These are phyloP conservation scores for Berberis vulgaris DNA, from an alignment of 164 flowering plant genomes.

Conservation along the genomic window DNA sequence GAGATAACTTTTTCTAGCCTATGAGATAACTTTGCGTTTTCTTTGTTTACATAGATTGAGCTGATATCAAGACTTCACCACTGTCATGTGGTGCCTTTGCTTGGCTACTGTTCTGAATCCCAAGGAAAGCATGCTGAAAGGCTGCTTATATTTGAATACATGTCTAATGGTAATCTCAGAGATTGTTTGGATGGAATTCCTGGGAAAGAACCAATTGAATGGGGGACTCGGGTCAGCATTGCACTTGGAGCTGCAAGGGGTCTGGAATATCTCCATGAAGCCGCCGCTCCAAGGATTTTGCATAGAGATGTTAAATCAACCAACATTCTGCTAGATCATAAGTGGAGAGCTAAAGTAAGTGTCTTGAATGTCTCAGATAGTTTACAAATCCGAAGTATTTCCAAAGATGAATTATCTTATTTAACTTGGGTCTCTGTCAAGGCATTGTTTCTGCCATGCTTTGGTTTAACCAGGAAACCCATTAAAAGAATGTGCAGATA, in stretches of 20 bases:
- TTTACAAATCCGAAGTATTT: background rate
- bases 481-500: too few species aligned
- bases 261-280: slow-evolving; percentile 95
- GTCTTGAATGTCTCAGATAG: background rate
- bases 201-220: slow-evolving; percentile 47
- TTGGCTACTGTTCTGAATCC: slow-evolving; percentile 83
- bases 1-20: background rate
- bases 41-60: slow-evolving; percentile 48
- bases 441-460: background rate
- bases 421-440: background rate
- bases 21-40: background rate
- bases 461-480: background rate
- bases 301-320: slow-evolving; percentile 97
- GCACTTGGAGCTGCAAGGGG: slow-evolving; percentile 98
- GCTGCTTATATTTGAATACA: slow-evolving; percentile 78
- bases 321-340: slow-evolving; percentile 82
- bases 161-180: slow-evolving; percentile 82
- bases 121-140: slow-evolving; percentile 65
- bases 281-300: slow-evolving; percentile 93
- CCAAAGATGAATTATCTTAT: background rate
- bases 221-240: slow-evolving; percentile 76
- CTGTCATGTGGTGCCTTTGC: slow-evolving; percentile 84
- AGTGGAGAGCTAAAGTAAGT: slow-evolving; percentile 75
- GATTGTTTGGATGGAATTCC: slow-evolving; percentile 60
- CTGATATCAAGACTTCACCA: slow-evolving; percentile 85